Base-by-base conservation (phyloP, 495 filamentous ascomycete species). In the Penicillium riverlandense region DNA sequence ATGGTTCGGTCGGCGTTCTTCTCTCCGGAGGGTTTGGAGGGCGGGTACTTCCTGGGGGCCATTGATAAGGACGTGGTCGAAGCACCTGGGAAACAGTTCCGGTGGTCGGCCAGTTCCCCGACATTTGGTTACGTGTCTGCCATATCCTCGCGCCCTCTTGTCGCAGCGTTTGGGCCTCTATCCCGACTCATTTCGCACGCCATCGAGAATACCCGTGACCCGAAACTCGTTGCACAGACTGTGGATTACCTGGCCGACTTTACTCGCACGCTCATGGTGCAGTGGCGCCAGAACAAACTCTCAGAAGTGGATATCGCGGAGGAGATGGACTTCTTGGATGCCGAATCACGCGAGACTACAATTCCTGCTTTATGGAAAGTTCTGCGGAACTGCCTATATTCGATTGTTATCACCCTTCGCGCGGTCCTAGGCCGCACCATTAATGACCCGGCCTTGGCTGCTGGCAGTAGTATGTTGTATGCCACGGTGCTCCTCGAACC, bases 241-340 rank as follows among this genome's bases (percentile, higher is more conserved):
- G 70, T 92, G n/a, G 84, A 89, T 48, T 76, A 85, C 44, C 57
- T 96, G 22, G 66, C 79, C 6, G 71, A 68, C 9, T 95, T 98
- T 53, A 75, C 83, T 7, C 72, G 79, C 27, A 83, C 74, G 4
- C 55, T 98, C 15, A 69, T 83, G 40, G 72, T 82, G n/a, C 83
- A 88, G 55, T 98, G 92, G 92, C 77, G 83, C 40, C 78, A 80
- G 47, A 92, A 82, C 59, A 88, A 88, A 51, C 71, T 98, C 30
- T 94, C 85, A 1, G 82, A 86, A 46, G 74, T 96, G 40, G 92
- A 96, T 50, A 58, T 72, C 38, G 79, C 85, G 0, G 85, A 95
- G 58, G 89, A 96, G 54, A 49, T 54, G 2, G 62, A 74, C 15
- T 85, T 77, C 49, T 66, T 98, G 11, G 79, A 83, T 15, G 68